Evolutionary conservation across 2,329 filamentous ascomycete genomes (phyloP).

Genomic region (Fragosphaeria purpurea): DNA sequence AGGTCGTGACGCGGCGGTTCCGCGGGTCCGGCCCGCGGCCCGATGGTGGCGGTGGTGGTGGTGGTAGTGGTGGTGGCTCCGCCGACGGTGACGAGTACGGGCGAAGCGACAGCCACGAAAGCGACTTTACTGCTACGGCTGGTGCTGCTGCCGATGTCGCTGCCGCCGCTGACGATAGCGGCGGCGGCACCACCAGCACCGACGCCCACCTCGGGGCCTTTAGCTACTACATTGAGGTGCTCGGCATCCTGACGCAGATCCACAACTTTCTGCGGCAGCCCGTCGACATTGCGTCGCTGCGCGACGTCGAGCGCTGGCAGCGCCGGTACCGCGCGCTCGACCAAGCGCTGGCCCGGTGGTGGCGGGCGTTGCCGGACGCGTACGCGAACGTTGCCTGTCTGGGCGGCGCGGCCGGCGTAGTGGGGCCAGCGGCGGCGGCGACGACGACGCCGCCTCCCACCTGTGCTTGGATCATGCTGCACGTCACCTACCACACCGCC

Average conservation of each 20-base stretch:
- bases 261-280: slow-evolving; percentile 83
- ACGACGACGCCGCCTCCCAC: slow-evolving; percentile 27
- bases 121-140: no score
- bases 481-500: slow-evolving; percentile 81
- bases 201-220: slow-evolving; percentile 61
- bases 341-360: slow-evolving; percentile 69
- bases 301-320: slow-evolving; percentile 86
- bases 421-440: no score
- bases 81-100: not conserved
- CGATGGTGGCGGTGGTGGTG: not conserved
- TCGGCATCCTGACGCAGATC: slow-evolving; percentile 78
- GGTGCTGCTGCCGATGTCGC: no score
- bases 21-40: slow-evolving; percentile 34
- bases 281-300: slow-evolving; percentile 74
- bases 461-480: slow-evolving; percentile 83
- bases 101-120: no score
- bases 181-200: not conserved
- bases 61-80: not conserved
- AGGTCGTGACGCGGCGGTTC: slow-evolving; percentile 80
- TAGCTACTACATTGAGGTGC: slow-evolving; percentile 80
- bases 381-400: slow-evolving; percentile 64
- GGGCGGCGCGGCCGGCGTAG: no score
- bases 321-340: slow-evolving; percentile 77
- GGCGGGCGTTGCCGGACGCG: slow-evolving; percentile 70
- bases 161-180: not conserved